Evolutionary conservation across 768 basidiomycete species (phyloP), one percentile per base, ranked within the genome.

Genomic region (Auriscalpium vulgare): DNA sequence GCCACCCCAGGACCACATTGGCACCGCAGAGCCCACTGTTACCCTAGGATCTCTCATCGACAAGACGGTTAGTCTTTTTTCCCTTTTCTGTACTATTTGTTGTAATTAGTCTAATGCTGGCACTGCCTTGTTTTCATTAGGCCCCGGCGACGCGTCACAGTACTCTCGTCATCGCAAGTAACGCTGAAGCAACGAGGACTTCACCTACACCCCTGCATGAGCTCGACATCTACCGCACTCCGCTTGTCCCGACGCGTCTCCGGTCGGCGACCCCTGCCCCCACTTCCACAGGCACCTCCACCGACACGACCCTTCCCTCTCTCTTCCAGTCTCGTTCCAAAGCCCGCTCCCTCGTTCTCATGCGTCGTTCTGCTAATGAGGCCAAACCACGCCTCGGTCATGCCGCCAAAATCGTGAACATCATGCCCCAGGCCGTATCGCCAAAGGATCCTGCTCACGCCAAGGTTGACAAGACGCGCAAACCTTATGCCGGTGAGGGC

Each of bases 401-500:
- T 29, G 52, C 59, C 21, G 54, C 37, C 45, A 56, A 54, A 71
- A 56, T 62, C 55, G 47, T 37, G 17, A 60, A 61, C 53, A 64
- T 71, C 62, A 60, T 56, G 54, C 50, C 51, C 19, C 60, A 51
- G 50, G 59, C 53, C 17, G 70, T 75, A 65, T 64, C 64, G 6
- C 68, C 65, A 47, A 68, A 75, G 62, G 73, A 68, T 45, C 7
- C 29, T 29, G 29, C 29, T 29, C 4, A 29, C 29, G 7, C 29
- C 29, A 29, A 29, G 29, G 29, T 29, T 7, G 4, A 29, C 7
- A 64, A 70, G 43, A 68, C 67, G 37, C 67, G 56, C 21, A 90
- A 90, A 63, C 88, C 88, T 4, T 91, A 91, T 62, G 83, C 87
- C 1, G 88, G 88, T 8, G 80, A 82, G 59, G 85, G 88, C 52